phyloP scores from a whole-genome alignment of 805 yeast species.

The Danielia reshetovae region DNA sequence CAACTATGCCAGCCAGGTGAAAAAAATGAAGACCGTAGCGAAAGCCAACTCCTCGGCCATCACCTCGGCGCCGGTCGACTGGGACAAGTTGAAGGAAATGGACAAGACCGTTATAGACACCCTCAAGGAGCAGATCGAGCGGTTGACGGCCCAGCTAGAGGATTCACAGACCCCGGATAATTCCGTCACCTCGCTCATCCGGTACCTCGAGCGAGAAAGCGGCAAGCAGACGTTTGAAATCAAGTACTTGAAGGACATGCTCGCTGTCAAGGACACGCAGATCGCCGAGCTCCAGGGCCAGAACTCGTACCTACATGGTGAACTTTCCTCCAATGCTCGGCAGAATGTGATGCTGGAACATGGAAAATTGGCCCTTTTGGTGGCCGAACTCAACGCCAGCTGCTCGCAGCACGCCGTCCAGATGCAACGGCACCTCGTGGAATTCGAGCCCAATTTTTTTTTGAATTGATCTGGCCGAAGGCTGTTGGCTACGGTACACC shows the following conservation, averaged over 20 bases:
- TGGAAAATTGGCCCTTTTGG: background rate
- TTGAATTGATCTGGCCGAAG: too few relatives aligned
- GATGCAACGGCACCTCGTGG: background rate
- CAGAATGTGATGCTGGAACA: background rate
- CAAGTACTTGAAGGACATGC: conserved; percentile 24
- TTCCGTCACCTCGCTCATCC: conserved; percentile 23
- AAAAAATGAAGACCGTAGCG: conserved; percentile 63
- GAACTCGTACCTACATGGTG: conserved; percentile 7
- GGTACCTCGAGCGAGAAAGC: conserved; percentile 30
- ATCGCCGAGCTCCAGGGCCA: conserved; percentile 23
- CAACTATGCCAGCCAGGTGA: conserved; percentile 75
- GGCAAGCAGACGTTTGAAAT: conserved; percentile 31
- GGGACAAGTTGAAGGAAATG: conserved; percentile 25
- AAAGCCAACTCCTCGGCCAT: conserved; percentile 32
- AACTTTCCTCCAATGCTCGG: conserved; percentile 1
- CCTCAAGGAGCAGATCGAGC: conserved; percentile 29
- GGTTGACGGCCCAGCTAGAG: conserved; percentile 19
- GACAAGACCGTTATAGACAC: conserved; percentile 25
- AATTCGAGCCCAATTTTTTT: conserved; percentile 2
- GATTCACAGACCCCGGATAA: conserved; percentile 4
- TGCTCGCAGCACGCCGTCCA: background rate
- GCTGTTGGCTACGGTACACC: too few relatives aligned
- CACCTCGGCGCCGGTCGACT: conserved; percentile 26
- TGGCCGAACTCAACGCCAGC: too few relatives aligned
- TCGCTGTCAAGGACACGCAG: conserved; percentile 16